Evolutionary conservation across 768 basidiomycete species (phyloP).

Genomic region (Naganishia randhawae): DNA sequence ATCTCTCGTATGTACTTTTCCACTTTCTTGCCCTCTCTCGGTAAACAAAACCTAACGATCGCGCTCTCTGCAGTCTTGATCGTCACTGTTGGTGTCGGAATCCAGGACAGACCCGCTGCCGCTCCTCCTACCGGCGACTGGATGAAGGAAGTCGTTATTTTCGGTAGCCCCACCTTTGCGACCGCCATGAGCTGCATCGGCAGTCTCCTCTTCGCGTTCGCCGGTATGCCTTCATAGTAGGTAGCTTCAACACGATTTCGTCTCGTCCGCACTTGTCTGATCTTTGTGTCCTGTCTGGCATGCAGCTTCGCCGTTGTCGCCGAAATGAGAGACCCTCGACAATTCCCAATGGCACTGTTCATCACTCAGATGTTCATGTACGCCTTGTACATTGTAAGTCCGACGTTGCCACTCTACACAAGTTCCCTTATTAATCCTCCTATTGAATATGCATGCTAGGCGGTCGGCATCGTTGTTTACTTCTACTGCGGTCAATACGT

Average conservation of each 20-base stretch:
- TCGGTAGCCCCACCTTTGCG: conserved; percentile 36
- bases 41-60: not conserved
- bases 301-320: conserved; percentile 32
- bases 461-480: conserved; percentile 45
- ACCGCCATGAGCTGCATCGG: conserved; percentile 37
- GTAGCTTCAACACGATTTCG: not conserved
- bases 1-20: conserved; percentile 20
- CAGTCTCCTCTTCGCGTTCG: conserved; percentile 36
- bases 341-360: conserved; percentile 8
- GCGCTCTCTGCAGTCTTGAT: conserved; percentile 30
- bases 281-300: not conserved
- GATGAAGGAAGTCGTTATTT: conserved; percentile 33
- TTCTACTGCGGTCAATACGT: conserved; percentile 38
- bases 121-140: conserved; percentile 34
- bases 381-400: conserved; percentile 28
- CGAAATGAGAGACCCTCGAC: conserved; percentile 34
- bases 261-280: not conserved
- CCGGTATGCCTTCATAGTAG: conserved; percentile 33
- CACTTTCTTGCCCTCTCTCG: not conserved
- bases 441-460: conserved; percentile 13
- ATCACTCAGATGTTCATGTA: conserved; percentile 29
- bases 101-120: conserved; percentile 36
- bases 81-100: conserved; percentile 38
- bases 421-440: not conserved
- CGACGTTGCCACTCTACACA: not conserved